Conservation (phyloP, 1,139 yeast genomes). For the Blastobotrys elegans region DNA sequence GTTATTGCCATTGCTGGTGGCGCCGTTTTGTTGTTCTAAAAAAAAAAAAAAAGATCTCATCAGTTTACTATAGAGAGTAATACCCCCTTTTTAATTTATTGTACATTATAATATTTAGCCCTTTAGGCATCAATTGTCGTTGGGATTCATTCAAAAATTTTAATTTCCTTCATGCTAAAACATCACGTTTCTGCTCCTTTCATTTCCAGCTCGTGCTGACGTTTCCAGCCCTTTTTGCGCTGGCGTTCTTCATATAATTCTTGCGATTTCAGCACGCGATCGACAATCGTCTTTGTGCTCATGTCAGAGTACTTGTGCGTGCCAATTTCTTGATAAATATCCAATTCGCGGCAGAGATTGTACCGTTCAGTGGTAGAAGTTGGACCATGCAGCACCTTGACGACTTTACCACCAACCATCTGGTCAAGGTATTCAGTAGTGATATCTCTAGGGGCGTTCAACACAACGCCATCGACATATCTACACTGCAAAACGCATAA, state of each 20-base stretch:
- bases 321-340: conserved; percentile 6
- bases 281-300: conserved; percentile 61
- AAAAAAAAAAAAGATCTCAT: no score
- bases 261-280: conserved; percentile 60
- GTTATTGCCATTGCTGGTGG: no score
- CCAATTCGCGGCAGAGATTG: conserved; percentile 5
- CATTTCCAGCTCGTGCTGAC: conserved; percentile 38
- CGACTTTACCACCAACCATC: conserved; percentile 35
- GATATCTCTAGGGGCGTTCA: conserved; percentile 63
- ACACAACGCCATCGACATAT: conserved; percentile 70
- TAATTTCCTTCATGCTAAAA: no score
- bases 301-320: conserved; percentile 54
- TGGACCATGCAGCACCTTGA: conserved; percentile 59
- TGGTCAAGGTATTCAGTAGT: conserved; percentile 37
- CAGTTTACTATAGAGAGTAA: no score
- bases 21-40: no score
- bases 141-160: no score
- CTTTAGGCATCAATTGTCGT: no score
- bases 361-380: conserved; percentile 34
- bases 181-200: background rate
- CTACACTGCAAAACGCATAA: conserved; percentile 84
- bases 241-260: conserved; percentile 74
- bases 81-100: no score
- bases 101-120: no score
- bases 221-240: conserved; percentile 71